Conservation (phyloP, 305 asterid genomes). For the Withania somnifera region DNA sequence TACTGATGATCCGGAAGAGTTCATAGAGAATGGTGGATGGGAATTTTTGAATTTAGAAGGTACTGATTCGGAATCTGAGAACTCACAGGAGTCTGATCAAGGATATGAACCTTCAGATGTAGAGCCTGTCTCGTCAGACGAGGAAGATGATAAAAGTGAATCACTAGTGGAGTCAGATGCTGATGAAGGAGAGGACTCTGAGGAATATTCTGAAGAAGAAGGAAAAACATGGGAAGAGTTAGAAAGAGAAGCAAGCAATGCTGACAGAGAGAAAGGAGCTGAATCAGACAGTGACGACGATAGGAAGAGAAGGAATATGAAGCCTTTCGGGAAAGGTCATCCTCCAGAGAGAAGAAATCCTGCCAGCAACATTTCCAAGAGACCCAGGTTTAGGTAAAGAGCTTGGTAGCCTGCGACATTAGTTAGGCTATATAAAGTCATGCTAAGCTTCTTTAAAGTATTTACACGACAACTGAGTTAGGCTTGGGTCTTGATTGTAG, state of each 20-base stretch:
- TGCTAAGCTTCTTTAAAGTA: conserved; percentile 1
- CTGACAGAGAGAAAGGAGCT: conserved; percentile 24
- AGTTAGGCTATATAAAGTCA: neutral
- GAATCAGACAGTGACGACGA: conserved; percentile 36
- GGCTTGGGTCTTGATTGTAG: neutral
- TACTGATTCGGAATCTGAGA: conserved; percentile 26
- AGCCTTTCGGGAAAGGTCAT: conserved; percentile 24
- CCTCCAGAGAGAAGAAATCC: conserved; percentile 7
- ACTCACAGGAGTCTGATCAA: conserved; percentile 30
- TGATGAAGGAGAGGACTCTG: conserved; percentile 29
- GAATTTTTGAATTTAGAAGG: conserved; percentile 34
- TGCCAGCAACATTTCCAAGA: conserved; percentile 1
- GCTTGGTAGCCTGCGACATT: neutral
- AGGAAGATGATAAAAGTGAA: conserved; percentile 23
- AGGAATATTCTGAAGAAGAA: conserved; percentile 24
- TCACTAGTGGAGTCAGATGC: conserved; percentile 34
- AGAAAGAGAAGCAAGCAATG: conserved; percentile 33
- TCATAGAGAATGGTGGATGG: conserved; percentile 35
- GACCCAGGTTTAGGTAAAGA: conserved; percentile 10
- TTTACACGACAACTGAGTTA: neutral
- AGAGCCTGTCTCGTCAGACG: conserved; percentile 29
- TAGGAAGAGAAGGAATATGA: conserved; percentile 25
- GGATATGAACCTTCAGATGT: conserved; percentile 32
- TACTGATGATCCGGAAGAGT: conserved; percentile 30
- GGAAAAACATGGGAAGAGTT: conserved; percentile 34